Conservation (phyloP, 1,284 basidiomycete genomes). For the Phylloporus sp. region DNA sequence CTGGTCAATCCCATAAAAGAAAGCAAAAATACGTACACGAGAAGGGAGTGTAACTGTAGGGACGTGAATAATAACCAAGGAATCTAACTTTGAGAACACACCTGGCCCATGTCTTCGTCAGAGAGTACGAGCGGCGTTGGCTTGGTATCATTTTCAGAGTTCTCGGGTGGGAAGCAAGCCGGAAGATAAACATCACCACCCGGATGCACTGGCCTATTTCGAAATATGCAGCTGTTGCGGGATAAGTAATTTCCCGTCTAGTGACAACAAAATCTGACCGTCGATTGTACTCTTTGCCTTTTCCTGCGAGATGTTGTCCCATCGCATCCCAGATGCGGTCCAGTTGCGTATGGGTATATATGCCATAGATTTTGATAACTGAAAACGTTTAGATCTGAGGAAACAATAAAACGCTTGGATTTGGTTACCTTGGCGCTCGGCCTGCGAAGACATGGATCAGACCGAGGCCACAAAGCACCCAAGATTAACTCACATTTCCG, state of each 20-base stretch:
- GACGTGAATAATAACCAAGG: constrained; percentile 14
- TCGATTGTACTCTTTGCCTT: constrained; percentile 61
- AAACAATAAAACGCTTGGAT: too few species aligned
- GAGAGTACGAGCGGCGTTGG: constrained; percentile 21
- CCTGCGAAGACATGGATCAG: constrained; percentile 38
- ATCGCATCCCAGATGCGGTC: constrained; percentile 67
- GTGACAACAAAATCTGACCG: constrained; percentile 42
- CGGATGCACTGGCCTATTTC: constrained; percentile 45
- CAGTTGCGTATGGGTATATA: constrained; percentile 68
- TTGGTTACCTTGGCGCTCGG: constrained; percentile 65
- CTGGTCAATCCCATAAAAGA: background rate
- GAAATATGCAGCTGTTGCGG: constrained; percentile 56
- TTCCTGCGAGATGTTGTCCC: constrained; percentile 56
- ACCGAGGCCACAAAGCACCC: background rate
- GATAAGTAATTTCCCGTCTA: too few species aligned
- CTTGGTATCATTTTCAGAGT: too few species aligned
- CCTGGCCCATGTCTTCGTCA: constrained; percentile 33
- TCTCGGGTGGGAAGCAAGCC: constrained; percentile 39
- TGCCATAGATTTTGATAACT: constrained; percentile 69
- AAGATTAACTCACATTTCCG: constrained; percentile 2
- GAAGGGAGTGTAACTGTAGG: constrained; percentile 58
- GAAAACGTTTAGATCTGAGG: background rate
- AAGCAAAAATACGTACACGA: constrained; percentile 54
- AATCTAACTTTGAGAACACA: constrained; percentile 17
- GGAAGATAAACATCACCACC: constrained; percentile 56